Percentiles rank a stretch among this genome's conserved stretches.
These are phyloP conservation scores for Terfezia claveryi DNA, from an alignment of 495 filamentous ascomycete genomes.

Conservation along the genomic window DNA sequence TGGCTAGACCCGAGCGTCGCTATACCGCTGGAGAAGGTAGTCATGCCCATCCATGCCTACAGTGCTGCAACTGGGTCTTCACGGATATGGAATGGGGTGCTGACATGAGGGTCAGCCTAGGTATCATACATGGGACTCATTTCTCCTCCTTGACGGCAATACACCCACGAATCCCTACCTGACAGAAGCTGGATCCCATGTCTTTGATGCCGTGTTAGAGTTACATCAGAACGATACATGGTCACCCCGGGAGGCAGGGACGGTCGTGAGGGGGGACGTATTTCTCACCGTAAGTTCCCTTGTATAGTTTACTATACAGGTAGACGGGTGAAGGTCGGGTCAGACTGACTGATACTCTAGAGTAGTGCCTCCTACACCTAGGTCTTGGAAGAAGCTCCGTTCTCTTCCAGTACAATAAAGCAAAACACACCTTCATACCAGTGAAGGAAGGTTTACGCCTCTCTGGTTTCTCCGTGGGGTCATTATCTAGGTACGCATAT, in stretches of 20 bases:
- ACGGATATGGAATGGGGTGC: too few species aligned
- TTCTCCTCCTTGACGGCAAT: slow-evolving; percentile 24
- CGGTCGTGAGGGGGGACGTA: slow-evolving; percentile 12
- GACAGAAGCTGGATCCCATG: slow-evolving; percentile 49
- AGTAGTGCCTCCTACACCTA: slow-evolving; percentile 40
- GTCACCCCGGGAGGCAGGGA: slow-evolving; percentile 3
- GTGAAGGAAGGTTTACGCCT: slow-evolving; percentile 33
- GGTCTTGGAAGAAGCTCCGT: slow-evolving; percentile 63
- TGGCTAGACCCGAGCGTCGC: slow-evolving; percentile 27
- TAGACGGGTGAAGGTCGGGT: slow-evolving; percentile 10
- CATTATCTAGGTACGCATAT: slow-evolving; percentile 24
- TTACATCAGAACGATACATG: slow-evolving; percentile 7
- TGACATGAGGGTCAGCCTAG: slow-evolving; percentile 13
- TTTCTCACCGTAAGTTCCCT: slow-evolving; percentile 10
- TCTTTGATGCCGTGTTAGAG: slow-evolving; percentile 47
- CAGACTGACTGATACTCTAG: slow-evolving; percentile 8
- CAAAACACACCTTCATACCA: slow-evolving; percentile 35
- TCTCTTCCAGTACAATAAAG: slow-evolving; percentile 47
- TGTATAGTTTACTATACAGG: too few species aligned
- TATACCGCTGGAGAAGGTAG: too few species aligned
- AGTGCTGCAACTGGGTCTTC: too few species aligned
- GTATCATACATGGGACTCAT: slow-evolving; percentile 54
- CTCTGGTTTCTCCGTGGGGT: slow-evolving; percentile 41
- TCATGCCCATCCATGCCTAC: too few species aligned
- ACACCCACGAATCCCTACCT: slow-evolving; percentile 40